phyloP scores from a whole-genome alignment of 1,284 basidiomycete species.

The Ceratorhiza oryzae-sativae region DNA sequence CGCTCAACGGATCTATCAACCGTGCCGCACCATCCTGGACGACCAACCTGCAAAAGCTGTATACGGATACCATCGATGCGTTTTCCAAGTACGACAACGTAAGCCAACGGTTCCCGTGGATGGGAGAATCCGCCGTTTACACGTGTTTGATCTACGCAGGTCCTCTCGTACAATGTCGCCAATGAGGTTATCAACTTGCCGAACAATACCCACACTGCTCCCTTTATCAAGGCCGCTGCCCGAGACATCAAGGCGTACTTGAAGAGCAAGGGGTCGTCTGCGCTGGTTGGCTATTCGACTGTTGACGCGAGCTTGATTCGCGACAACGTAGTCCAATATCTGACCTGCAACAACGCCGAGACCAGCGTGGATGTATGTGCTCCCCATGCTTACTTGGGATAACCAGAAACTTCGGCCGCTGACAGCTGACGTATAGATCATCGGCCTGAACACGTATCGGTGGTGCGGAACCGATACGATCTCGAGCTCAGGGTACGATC shows the following conservation, averaged over 20 bases:
- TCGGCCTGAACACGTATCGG: slow-evolving; percentile 36
- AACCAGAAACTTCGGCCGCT: neutral
- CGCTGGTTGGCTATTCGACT: slow-evolving; percentile 37
- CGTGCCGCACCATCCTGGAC: slow-evolving; percentile 79
- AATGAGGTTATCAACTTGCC: slow-evolving; percentile 81
- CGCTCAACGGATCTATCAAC: slow-evolving; percentile 83
- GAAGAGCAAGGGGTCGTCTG: slow-evolving; percentile 35
- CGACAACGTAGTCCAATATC: slow-evolving; percentile 57
- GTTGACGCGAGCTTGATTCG: slow-evolving; percentile 23
- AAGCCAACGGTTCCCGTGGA: slow-evolving; percentile 19
- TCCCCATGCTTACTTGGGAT: neutral
- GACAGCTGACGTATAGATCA: slow-evolving; percentile 11
- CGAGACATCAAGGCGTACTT: slow-evolving; percentile 83
- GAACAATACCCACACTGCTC: slow-evolving; percentile 68
- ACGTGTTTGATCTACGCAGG: slow-evolving; percentile 17
- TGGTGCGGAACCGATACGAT: slow-evolving; percentile 77
- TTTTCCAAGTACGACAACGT: slow-evolving; percentile 76
- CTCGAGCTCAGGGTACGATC: slow-evolving; percentile 63
- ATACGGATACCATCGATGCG: slow-evolving; percentile 76
- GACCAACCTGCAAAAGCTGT: slow-evolving; percentile 79
- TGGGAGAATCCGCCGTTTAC: neutral
- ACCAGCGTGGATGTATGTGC: slow-evolving; percentile 67
- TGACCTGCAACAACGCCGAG: slow-evolving; percentile 78
- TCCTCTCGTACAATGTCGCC: slow-evolving; percentile 75
- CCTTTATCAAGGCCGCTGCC: slow-evolving; percentile 90